Conservation (phyloP, 345 rosid species). For the Linum trigynum region DNA sequence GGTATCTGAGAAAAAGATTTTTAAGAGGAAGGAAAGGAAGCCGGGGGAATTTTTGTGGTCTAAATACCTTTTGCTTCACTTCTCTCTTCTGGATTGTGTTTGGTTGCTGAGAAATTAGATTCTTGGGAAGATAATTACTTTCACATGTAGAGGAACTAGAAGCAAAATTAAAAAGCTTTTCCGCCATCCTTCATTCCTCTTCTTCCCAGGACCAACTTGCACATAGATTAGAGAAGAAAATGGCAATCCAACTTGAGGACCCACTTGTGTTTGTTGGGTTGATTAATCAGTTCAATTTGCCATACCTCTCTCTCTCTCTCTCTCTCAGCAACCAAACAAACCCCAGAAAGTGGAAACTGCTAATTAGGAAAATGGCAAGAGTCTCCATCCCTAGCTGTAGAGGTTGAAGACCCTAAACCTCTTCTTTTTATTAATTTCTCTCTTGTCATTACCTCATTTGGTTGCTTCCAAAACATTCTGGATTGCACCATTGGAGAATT, state of each 20-base stretch:
- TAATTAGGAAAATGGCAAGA: not conserved
- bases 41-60: too few relatives aligned
- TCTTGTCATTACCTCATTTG: not conserved
- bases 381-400: not conserved
- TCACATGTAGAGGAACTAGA: not conserved
- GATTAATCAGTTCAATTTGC: not conserved
- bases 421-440: not conserved
- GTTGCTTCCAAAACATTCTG: not conserved
- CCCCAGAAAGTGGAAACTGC: not conserved
- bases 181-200: not conserved
- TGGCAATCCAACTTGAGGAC: not conserved
- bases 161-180: not conserved
- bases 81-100: too few relatives aligned
- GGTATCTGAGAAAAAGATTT: too few relatives aligned
- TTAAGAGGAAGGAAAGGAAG: too few relatives aligned
- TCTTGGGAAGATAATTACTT: too few relatives aligned
- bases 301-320: not conserved
- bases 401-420: not conserved
- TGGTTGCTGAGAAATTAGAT: too few relatives aligned
- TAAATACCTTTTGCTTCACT: too few relatives aligned
- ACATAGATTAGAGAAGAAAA: not conserved
- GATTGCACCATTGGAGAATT: not conserved
- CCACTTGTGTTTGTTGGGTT: not conserved
- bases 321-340: not conserved
- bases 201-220: not conserved